Evolutionary conservation across 2,329 filamentous ascomycete genomes (phyloP), one percentile per base, ranked within the genome.

Genomic region (Neonectria punicea): DNA sequence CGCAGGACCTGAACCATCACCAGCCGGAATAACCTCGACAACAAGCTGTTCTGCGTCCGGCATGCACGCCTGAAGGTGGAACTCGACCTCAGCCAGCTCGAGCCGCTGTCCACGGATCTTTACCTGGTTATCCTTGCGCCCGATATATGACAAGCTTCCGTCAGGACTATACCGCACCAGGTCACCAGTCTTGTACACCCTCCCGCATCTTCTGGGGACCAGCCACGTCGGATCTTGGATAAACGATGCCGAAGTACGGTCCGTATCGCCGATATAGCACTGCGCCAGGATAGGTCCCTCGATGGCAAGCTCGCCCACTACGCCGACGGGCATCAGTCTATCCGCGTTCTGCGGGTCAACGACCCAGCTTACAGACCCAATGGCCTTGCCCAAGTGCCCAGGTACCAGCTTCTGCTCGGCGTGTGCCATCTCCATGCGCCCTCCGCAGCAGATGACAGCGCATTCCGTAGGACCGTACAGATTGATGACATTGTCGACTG

Each of bases 381-480:
- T 1, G 11, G 50, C n/a, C 28, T 20, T 55, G 36, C 61, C 61
- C 28, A 64, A 25, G 28, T 60, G 28, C 16, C 34, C 34, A 16
- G 34, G 34, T 36, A 7, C 34, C 34, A 14, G 13, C 34, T 36
- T 11, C 34, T 36, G 34, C 13, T 36, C 34, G 14, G 34, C 14
- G 4, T 36, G 34, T 5, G 14, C 34, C 34, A 5, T 36, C 14
- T 36, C 34, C 14, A 65, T 10, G 5, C 16, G 57, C 1, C 41
- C 58, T 16, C 44, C n/a, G 14, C 22, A 65, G 20, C 58, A 62
- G 28, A 65, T 53, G 0, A 65, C 20, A 25, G 63, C 49, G 20
- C 58, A 65, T 16, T 65, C 63, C 43, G 63, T 65, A 9, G 49
- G 58, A 2, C 63, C 63, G 39, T 62, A 62, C 2, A 58, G 53